These are phyloP conservation scores for Aspergillus sp. DNA, from an alignment of 2,329 filamentous ascomycete genomes.

Conservation along the genomic window DNA sequence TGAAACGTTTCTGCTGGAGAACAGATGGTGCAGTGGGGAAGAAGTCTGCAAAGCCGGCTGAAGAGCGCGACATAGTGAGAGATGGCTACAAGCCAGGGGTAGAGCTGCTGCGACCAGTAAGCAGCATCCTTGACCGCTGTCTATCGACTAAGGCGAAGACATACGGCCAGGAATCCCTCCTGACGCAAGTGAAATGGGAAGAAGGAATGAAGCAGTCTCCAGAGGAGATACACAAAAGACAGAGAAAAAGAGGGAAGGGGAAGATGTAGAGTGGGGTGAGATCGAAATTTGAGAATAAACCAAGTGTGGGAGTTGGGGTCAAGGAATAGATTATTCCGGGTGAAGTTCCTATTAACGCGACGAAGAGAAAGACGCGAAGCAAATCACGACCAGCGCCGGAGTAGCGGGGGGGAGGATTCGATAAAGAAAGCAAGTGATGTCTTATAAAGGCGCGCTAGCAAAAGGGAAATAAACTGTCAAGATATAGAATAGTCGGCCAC, in stretches of 20 bases:
- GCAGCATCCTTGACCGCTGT: conserved; percentile 36
- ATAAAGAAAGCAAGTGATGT: neutral
- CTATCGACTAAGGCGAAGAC: conserved; percentile 14
- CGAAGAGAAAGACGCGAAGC: conserved; percentile 6
- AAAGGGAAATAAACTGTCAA: neutral
- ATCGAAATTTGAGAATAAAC: neutral
- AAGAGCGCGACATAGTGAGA: conserved; percentile 71
- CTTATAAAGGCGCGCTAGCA: no score
- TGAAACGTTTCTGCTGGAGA: conserved; percentile 45
- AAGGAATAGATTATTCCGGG: neutral
- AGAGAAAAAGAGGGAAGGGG: neutral
- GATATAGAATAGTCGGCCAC: no score
- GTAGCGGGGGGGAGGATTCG: conserved; percentile 3
- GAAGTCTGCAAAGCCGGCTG: conserved; percentile 80
- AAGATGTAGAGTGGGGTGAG: neutral
- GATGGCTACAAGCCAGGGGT: conserved; percentile 38
- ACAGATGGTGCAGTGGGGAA: conserved; percentile 73
- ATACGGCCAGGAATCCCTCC: conserved; percentile 15
- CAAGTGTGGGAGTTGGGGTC: neutral
- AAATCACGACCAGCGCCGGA: conserved; percentile 2
- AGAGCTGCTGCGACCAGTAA: conserved; percentile 25
- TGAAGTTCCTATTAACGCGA: conserved; percentile 10
- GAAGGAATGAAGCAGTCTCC: neutral
- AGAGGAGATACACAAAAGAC: conserved; percentile 1
- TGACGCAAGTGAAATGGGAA: conserved; percentile 8